phyloP scores from a whole-genome alignment of 768 basidiomycete genomes.

The Collybia mongolica region DNA sequence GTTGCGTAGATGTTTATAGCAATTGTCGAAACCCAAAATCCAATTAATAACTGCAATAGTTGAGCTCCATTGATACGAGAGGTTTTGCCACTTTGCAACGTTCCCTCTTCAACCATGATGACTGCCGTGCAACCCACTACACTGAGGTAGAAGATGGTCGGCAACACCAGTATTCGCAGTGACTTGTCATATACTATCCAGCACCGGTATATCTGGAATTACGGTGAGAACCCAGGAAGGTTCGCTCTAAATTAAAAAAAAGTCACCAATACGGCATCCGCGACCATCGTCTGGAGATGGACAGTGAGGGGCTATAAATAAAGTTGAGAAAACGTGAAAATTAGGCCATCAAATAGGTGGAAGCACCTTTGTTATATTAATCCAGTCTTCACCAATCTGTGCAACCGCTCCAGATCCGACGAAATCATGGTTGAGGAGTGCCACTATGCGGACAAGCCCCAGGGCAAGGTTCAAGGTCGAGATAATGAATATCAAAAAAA shows the following conservation, averaged over 20 bases:
- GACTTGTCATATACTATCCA: constrained; percentile 18
- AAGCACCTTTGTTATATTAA: not conserved
- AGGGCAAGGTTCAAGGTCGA: not conserved
- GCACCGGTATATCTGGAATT: constrained; percentile 17
- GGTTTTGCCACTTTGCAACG: no score
- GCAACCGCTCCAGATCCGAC: not conserved
- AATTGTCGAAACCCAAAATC: constrained; percentile 14
- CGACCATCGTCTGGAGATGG: not conserved
- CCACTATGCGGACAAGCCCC: not conserved
- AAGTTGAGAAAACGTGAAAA: not conserved
- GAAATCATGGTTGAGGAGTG: not conserved
- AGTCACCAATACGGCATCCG: not conserved
- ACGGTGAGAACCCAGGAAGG: not conserved
- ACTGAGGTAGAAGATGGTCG: constrained; percentile 12
- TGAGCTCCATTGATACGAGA: no score
- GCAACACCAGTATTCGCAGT: constrained; percentile 7
- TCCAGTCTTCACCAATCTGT: not conserved
- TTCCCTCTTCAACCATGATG: no score
- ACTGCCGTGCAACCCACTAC: no score
- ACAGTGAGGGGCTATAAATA: not conserved
- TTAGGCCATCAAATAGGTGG: not conserved
- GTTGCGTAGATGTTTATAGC: constrained; percentile 16
- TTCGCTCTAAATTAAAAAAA: not conserved
- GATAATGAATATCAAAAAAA: not conserved
- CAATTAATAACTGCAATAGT: not conserved